These are phyloP conservation scores for Magnolia officinalis DNA, from an alignment of 164 flowering plant species.

Conservation along the genomic window DNA sequence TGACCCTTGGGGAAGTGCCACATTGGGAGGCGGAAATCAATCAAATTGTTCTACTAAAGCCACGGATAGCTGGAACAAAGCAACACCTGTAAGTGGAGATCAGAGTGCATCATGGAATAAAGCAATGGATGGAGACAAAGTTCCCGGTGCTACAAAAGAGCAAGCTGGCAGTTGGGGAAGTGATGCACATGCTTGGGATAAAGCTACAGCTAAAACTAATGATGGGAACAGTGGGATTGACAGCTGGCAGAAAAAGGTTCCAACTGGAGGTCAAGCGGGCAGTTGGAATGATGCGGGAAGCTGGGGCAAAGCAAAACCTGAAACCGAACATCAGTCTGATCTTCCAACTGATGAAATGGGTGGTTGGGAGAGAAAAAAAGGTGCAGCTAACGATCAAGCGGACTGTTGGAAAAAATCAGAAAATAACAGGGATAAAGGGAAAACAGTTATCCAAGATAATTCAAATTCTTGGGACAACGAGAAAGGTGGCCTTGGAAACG, in stretches of 20 bases:
- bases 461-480: slow-evolving; percentile 25
- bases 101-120: slow-evolving; percentile 40
- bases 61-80: slow-evolving; percentile 14
- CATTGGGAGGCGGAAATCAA: slow-evolving; percentile 4
- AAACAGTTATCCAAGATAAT: background rate
- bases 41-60: slow-evolving; percentile 4
- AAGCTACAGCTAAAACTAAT: slow-evolving; percentile 16
- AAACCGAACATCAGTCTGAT: slow-evolving; percentile 1
- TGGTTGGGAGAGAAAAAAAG: slow-evolving; percentile 9
- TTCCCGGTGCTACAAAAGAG: slow-evolving; percentile 6
- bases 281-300: slow-evolving; percentile 2
- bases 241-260: slow-evolving; percentile 29
- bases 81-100: slow-evolving; percentile 4
- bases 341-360: slow-evolving; percentile 3
- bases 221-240: slow-evolving; percentile 21
- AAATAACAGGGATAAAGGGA: slow-evolving; percentile 11
- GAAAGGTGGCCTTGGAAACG: slow-evolving; percentile 15
- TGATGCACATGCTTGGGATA: slow-evolving; percentile 21
- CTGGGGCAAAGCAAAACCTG: slow-evolving; percentile 20
- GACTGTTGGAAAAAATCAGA: slow-evolving; percentile 7
- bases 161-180: slow-evolving; percentile 28
- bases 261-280: slow-evolving; percentile 15
- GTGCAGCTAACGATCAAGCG: background rate
- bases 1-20: slow-evolving; percentile 41
- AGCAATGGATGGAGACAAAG: slow-evolving; percentile 18